Conservation (phyloP, 768 basidiomycete genomes). For the Termitomyces sp. region DNA sequence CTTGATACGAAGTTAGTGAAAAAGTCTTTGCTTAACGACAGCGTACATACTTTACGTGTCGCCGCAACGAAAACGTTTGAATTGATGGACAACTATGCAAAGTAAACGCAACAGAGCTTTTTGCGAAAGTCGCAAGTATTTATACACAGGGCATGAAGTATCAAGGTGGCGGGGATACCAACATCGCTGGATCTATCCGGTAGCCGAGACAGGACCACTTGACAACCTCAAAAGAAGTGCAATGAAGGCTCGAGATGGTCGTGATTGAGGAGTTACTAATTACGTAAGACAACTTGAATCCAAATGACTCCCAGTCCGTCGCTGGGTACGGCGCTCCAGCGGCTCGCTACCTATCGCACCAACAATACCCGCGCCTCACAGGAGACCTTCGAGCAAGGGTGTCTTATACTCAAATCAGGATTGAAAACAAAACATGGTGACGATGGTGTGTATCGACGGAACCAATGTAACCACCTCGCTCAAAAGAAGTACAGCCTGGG, state of each 20-base stretch:
- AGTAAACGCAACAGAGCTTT: too few species aligned
- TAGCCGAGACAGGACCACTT: not conserved
- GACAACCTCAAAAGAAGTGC: not conserved
- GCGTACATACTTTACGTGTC: constrained; percentile 10
- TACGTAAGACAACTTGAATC: constrained; percentile 6
- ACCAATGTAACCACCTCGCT: constrained; percentile 5
- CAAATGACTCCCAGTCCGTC: constrained; percentile 27
- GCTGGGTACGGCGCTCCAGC: constrained; percentile 40
- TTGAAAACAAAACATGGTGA: constrained; percentile 41
- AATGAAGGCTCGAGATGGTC: too few species aligned
- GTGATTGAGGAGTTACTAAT: not conserved
- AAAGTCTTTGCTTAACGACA: constrained; percentile 34
- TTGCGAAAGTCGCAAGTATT: too few species aligned
- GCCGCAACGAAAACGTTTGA: constrained; percentile 50
- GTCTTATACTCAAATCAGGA: constrained; percentile 43
- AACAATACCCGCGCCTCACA: constrained; percentile 51
- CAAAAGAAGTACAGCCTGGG: constrained; percentile 50
- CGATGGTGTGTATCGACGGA: constrained; percentile 37
- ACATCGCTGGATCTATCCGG: too few species aligned
- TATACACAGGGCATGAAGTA: constrained; percentile 25
- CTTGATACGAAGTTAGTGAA: constrained; percentile 49
- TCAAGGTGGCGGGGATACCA: constrained; percentile 13
- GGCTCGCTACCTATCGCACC: constrained; percentile 47
- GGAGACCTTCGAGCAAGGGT: constrained; percentile 52
- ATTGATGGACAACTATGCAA: constrained; percentile 39